Conservation (phyloP, 441 rosid species). For the Populus hybrid region DNA sequence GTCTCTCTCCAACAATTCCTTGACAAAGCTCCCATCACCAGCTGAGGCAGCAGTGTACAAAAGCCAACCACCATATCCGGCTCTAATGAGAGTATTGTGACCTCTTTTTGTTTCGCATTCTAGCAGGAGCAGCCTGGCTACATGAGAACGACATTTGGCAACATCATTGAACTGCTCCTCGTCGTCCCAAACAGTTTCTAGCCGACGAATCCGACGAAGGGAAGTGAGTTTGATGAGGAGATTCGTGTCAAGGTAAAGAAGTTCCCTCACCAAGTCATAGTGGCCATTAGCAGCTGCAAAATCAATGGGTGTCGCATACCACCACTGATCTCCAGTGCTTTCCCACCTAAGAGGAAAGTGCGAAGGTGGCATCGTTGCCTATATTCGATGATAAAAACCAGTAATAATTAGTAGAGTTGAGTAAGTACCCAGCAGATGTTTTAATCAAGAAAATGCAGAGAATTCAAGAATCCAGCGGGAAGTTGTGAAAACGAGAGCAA, state of each 20-base stretch:
- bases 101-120: slow-evolving; percentile 46
- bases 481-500: slow-evolving; percentile 5
- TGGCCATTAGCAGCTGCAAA: slow-evolving; percentile 96
- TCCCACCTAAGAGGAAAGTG: slow-evolving; percentile 98
- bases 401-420: neutral
- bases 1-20: slow-evolving; percentile 64
- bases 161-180: slow-evolving; percentile 55
- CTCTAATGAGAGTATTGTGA: slow-evolving; percentile 65
- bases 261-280: slow-evolving; percentile 76
- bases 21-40: slow-evolving; percentile 73
- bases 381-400: neutral
- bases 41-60: slow-evolving; percentile 96
- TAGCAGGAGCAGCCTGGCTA: slow-evolving; percentile 55
- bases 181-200: slow-evolving; percentile 97
- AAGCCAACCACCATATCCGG: slow-evolving; percentile 98
- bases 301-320: slow-evolving; percentile 96
- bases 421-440: too few relatives aligned
- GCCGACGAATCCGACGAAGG: slow-evolving; percentile 93
- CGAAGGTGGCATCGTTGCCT: slow-evolving; percentile 53
- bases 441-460: neutral
- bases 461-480: neutral
- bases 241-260: slow-evolving; percentile 78
- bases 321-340: slow-evolving; percentile 98
- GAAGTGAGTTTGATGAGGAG: slow-evolving; percentile 95
- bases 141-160: slow-evolving; percentile 62